Base-by-base conservation (phyloP, 2,329 filamentous ascomycete genomes). In the Cercospora zeae-maydis region DNA sequence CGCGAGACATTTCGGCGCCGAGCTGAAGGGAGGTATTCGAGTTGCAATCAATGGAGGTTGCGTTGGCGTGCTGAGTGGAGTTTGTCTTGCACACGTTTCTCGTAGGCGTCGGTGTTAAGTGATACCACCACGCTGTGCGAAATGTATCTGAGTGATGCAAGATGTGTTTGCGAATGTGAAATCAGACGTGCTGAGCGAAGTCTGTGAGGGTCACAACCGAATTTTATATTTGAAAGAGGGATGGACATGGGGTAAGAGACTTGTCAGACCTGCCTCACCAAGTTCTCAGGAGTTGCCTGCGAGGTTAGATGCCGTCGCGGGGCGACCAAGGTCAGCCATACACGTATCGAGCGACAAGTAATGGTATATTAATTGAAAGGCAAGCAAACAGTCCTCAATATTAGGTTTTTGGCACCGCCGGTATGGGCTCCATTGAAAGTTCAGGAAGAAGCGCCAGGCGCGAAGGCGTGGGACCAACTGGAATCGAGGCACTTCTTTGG, bases 21-120 rank as follows among this genome's bases (percentile, higher is more conserved):
- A 47, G 1, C 4, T 11, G 10, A 1, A 47, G 0, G 0, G 21
- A 47, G 6, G 5, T 11, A 1, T 9, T 13, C 10, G 4, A 1
- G 42, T n/a, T 14, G 19, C 11, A 30, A 27, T 2, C 42, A 3
- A 4, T 30, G 42, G 42, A 4, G 13, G 4, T 2, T 21, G 27
- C 24, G 42, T 14, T 24, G 21, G 24, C 11, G 13, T 49, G 21
- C 21, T 49, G 13, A 27, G 3, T 4, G 42, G 21, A n/a, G 21
- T 14, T n/a, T 9, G 6, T 7, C 42, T 49, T 49, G 42, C 42
- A 49, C 42, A 49, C 27, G 42, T 30, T 1, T n/a, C 21, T 27
- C 5, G 6, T 27, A 30, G 21, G 24, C 24, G 42, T 27, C 6
- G 11, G 1, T 47, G 42, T 6, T 14, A 19, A 47, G 10, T 47